Base-by-base conservation (phyloP, 306 rosid species). In the Prunus davidiana region DNA sequence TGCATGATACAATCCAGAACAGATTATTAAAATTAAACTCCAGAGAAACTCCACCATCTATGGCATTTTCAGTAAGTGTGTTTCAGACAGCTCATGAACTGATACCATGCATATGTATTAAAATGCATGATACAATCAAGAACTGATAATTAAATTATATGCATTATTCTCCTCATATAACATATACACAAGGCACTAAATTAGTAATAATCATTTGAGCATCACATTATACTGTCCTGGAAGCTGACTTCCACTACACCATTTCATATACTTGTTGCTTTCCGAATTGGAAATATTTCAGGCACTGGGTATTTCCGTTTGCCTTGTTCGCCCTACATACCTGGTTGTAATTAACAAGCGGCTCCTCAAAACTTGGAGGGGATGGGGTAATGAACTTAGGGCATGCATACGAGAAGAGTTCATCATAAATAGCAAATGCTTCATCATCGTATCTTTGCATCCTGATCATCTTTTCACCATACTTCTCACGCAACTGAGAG, bases 311-410 rank as follows among this genome's bases (percentile, higher is more conserved):
- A 18, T 27, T 28, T 14, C 13, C 2, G 20, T 12, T 25, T 69
- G 3, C 43, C 27, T 50, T 49, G 45, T 16, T 32, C 14, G 51
- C 34, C 49, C 16, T 24, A 73, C 72, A 71, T 82, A 95, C 97
- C 93, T 95, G 99, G 81, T 96, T 96, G 82, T 96, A 96, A 78
- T 96, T 96, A 74, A 88, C 91, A 50, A 91, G 85, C 75, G 97
- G 97, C 83, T 96, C 99, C 82, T 92, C 99, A 58, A 96, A 93
- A 81, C 88, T 91, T 84, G 99, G 96, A 27, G 96, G 90, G n/a
- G 99, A 92, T 12, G 99, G 97, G 57, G 98, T 95, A 63, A 95
- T 95, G 84, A 95, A 95, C 85, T 95, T 95, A 8, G 99, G 99
- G 47, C 99, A 95, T 64, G 99, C 99, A 76, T 95, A 95, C 1